Evolutionary conservation across 495 filamentous ascomycete genomes (phyloP).

Genomic region (Penicillium lagena): DNA sequence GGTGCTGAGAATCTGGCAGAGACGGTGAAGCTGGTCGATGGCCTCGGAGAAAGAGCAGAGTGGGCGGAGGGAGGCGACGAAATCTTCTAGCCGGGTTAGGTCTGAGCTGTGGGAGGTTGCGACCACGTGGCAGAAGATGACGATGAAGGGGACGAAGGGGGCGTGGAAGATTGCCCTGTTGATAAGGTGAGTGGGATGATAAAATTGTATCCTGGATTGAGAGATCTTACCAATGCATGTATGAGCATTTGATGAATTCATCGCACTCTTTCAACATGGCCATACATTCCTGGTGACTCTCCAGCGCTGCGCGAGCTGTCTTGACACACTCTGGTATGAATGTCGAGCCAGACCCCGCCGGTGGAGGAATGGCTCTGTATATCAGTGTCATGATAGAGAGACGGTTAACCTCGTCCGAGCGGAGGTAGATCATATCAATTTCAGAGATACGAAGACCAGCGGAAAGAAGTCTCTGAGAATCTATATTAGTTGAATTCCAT

Average conservation of each 20-base stretch:
- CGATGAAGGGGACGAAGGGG: constrained; percentile 64
- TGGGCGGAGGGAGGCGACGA: constrained; percentile 50
- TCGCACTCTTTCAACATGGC: constrained; percentile 37
- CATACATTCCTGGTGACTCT: constrained; percentile 47
- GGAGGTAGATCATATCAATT: constrained; percentile 42
- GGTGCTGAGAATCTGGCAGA: constrained; percentile 55
- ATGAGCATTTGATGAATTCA: constrained; percentile 43
- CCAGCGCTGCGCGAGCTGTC: constrained; percentile 48
- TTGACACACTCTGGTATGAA: constrained; percentile 57
- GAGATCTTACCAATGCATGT: constrained; percentile 53
- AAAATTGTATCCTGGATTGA: not conserved
- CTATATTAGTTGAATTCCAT: constrained; percentile 4
- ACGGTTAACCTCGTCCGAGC: constrained; percentile 50
- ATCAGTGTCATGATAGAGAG: constrained; percentile 50
- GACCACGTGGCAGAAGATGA: constrained; percentile 64
- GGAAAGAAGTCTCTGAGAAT: constrained; percentile 8
- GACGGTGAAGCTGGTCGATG: constrained; percentile 50
- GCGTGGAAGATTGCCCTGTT: constrained; percentile 56
- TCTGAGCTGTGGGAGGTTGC: constrained; percentile 39
- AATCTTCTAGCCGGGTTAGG: constrained; percentile 46
- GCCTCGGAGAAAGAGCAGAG: constrained; percentile 47
- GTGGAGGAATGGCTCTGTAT: constrained; percentile 54
- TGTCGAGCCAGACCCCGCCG: constrained; percentile 25
- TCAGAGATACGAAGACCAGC: constrained; percentile 5
- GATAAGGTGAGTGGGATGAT: not conserved